phyloP scores from a whole-genome alignment of 1,284 basidiomycete species.

The Xerocomus nothofagi region DNA sequence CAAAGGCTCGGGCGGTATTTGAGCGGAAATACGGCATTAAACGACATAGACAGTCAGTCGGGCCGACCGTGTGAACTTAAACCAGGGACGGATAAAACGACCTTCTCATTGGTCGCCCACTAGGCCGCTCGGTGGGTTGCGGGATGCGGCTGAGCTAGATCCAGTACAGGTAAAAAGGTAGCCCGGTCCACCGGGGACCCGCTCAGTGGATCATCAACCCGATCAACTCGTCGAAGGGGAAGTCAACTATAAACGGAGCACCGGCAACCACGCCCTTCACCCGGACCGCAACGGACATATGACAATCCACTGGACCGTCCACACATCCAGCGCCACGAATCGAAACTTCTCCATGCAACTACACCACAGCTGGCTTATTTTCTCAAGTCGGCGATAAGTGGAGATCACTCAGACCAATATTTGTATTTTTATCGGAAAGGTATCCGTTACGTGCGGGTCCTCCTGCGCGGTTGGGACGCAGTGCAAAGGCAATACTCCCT shows the following conservation, averaged over 20 bases:
- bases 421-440: neutral
- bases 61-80: no score
- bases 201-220: no score
- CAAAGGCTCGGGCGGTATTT: slow-evolving; percentile 18
- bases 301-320: no score
- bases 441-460: neutral
- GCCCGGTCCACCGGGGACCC: no score
- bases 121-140: no score
- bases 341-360: neutral
- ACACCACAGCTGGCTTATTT: neutral
- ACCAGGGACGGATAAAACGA: no score
- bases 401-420: neutral
- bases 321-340: neutral
- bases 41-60: no score
- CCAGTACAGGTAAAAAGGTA: no score
- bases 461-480: neutral
- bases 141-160: no score
- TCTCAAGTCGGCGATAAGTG: neutral
- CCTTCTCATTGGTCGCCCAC: no score
- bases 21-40: slow-evolving; percentile 27
- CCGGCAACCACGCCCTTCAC: neutral
- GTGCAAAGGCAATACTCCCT: neutral
- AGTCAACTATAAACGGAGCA: neutral
- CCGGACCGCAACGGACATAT: no score
- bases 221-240: no score